Base-by-base conservation (phyloP, 1,139 yeast genomes). In the Protomyces lactucae-debilis region DNA sequence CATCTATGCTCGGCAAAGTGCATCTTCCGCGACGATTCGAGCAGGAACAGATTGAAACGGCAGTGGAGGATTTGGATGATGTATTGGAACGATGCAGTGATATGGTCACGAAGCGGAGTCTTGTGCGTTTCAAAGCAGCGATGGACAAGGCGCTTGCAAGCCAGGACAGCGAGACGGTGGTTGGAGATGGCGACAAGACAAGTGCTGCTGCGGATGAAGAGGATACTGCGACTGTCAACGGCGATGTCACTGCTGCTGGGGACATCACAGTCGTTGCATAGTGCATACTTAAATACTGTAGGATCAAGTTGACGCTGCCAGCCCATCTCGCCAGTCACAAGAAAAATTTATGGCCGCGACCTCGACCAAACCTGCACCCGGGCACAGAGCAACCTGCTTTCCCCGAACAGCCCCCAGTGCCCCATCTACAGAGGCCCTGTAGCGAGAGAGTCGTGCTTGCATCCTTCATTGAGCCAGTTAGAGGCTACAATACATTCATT, bases 1-100 rank as follows among this genome's bases (percentile, higher is more conserved):
- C 87, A 18, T 76, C 78, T 23, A 81, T 82, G 63, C 75, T 88
- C 59, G 76, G 79, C 43, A 84, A 84, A 69, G 76, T 88, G 28
- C 72, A 74, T 57, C 72, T 82, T 4, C 35, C 46, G 14, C 37
- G 46, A n/a, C 57, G 51, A 6, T 16, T 28, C 9, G 36, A 32
- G 10, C 12, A 16, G 16, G 54, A 25, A 9, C 36, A 14, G n/a
- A n/a, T 51, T 8, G 21, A 14, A n/a, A 3, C 8, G 14, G 54
- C 35, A 23, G 9, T 35, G 14, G 37, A 43, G 52, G 76, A 80
- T 0, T 64, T 68, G 6, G 59, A 60, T 8, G 28, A 5, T 8
- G 21, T 55, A 8, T 28, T 37, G 2, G 55, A 60, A 55, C 65
- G 64, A 70, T 39, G 57, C 16, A 10, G 36, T 12, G 65, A 57